Evolutionary conservation across 2,329 filamentous ascomycete species (phyloP), one percentile per base, ranked within the genome.

Genomic region (Exophiala viscosa): DNA sequence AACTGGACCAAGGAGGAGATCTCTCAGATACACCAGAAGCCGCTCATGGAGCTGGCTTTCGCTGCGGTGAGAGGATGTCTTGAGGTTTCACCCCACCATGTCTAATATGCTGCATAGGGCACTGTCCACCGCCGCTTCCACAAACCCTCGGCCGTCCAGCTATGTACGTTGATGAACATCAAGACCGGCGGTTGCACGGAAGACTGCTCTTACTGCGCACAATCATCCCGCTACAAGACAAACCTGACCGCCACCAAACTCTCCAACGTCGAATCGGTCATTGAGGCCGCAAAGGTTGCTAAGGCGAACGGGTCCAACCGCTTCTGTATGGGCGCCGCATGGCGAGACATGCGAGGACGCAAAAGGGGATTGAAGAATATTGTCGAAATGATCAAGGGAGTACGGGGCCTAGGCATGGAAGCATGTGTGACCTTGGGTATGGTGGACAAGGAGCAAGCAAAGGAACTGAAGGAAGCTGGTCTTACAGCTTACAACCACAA

Each of bases 151-250:
- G 85, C 88, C 23, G 88, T 96, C 58, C 90, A 96, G 71, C 86
- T 95, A 72, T 96, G 90, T 75, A 96, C 90, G 0, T 78, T 96
- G 53, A 95, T 95, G 88, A 95, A 95, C 77, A 96, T 96, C 76
- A 96, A 96, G 69, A 95, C 89, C 7, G 90, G 90, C 49, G 90
- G 90, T 43, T 96, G 90, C 73, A 90, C 83, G 62, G 90, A 95
- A 70, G 90, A 96, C 71, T 96, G 90, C 74, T 89, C 86, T 18
- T 96, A 96, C 81, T 95, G 90, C 70, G 88, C 90, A 2, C 90
- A 95, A 71, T 91, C 90, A 3, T 90, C 88, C 5, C 85, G 88
- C 20, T 86, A 95, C 78, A 71, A 77, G 61, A 84, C 90, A 3
- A 88, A 89, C 6, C 79, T 95, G 31, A 82, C 88, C 66, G 87